Base-by-base conservation (phyloP, 2,329 filamentous ascomycete species). In the Nemania sp. region DNA sequence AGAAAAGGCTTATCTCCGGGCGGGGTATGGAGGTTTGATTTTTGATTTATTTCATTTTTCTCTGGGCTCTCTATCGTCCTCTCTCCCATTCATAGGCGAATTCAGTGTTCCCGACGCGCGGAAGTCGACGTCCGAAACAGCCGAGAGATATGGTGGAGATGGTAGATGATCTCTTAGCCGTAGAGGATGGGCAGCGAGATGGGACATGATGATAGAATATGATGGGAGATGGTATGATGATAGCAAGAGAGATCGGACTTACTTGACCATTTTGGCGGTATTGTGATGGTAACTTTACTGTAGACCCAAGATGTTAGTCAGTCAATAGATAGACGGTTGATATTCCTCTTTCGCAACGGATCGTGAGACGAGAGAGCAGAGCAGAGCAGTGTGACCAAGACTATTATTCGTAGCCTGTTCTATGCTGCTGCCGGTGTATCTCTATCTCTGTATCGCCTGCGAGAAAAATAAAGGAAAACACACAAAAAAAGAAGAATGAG, bases 191-290 rank as follows among this genome's bases (percentile, higher is more conserved):
- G 3, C 45, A 39, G 29, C 11, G 40, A 48, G 29, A 53, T 18
- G 50, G 5, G 13, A 25, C 20, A 34, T 9, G 48, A 60, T 20
- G 45, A n/a, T n/a, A n/a, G 5, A 15, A 25, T 29, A 34, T 9
- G 48, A 60, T 20, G 45, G 11, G 13, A 47, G 35, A 39, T 11
- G 35, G 4, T 12, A 11, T 39, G 10, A 47, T 12, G 34, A 46
- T 37, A 2, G 5, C 25, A 40, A 52, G 18, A 49, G 13, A 39
- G 42, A 63, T 93, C 90, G 39, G 42, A 63, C 93, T 90, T 90
- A 97, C 93, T 98, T 97, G 81, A 99, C 95, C 95, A 99, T 99
- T 80, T 92, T 97, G 90, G 84, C 92, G 91, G 92, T 91, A 79
- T 87, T 90, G 79, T 77, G 77, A 72, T 68, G 73, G 71, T 75